phyloP scores from a whole-genome alignment of 2,329 filamentous ascomycete species.

The Aspergillus sp. region DNA sequence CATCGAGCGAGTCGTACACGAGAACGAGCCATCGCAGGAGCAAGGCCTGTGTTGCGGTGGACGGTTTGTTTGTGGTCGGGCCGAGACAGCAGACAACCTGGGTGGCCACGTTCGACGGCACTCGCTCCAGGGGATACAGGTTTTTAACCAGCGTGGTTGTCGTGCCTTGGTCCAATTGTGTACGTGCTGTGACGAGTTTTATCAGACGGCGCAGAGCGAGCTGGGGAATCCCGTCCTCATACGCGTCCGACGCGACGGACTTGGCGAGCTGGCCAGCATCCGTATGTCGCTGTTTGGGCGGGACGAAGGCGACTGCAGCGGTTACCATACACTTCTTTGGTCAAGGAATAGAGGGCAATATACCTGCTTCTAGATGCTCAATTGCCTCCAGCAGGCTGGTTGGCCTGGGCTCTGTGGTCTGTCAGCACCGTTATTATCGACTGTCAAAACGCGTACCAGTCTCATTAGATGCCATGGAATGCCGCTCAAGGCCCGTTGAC shows the following conservation, averaged over 20 bases:
- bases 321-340: neutral
- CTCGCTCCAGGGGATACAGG: constrained; percentile 60
- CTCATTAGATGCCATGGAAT: too few species aligned
- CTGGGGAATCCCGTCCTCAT: constrained; percentile 57
- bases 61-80: constrained; percentile 65
- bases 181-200: constrained; percentile 56
- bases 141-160: constrained; percentile 60
- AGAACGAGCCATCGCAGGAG: constrained; percentile 71
- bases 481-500: too few species aligned
- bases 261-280: constrained; percentile 58
- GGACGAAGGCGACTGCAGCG: constrained; percentile 30
- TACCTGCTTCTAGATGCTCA: constrained; percentile 31
- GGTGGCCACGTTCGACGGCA: constrained; percentile 53
- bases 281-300: constrained; percentile 56
- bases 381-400: constrained; percentile 23
- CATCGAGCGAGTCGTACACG: constrained; percentile 62
- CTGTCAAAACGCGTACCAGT: too few species aligned
- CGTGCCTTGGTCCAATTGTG: constrained; percentile 66
- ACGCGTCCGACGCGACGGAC: constrained; percentile 52
- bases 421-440: too few species aligned
- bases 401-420: constrained; percentile 8
- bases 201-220: constrained; percentile 54
- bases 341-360: constrained; percentile 1
- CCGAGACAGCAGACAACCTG: constrained; percentile 65
- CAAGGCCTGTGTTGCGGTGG: constrained; percentile 58